Evolutionary conservation across 805 yeast species (phyloP), one percentile per base, ranked within the genome.

Genomic region (Metschnikowia colocasiae): DNA sequence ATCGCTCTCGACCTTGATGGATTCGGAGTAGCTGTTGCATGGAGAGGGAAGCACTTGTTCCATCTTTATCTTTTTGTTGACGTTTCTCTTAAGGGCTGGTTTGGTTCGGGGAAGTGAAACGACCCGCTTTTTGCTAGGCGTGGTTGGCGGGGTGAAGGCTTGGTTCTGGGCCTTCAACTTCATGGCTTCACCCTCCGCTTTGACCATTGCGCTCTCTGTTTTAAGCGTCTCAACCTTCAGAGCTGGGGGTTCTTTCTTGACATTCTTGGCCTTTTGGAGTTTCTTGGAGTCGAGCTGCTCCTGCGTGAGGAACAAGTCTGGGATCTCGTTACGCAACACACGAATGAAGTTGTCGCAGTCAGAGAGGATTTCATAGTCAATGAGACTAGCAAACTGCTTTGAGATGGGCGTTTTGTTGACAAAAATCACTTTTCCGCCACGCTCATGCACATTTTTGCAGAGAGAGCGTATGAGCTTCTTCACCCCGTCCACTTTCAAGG

Each of bases 401-500:
- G 85, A 73, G 8, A 85, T 67, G 1, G 76, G 75, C 1, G 88
- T 84, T 48, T 81, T 81, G 69, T 92, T 92, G 27, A 92, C 74
- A 47, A 88, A 76, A 0, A 92, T 68, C 1, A 90, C 95, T 26
- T 77, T 69, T 0, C 98, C 99, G 18, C 85, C 88, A 31, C 75
- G 76, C n/a, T 79, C 83, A 60, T 86, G 95, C 16, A 91, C 82
- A 16, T 78, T 78, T 51, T 77, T 77, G 40, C 95, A 82, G 51
- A 87, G 63, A 19, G 76, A 75, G 51, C 80, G 78, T 2, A 91
- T 97, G 18, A 92, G 71, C 54, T 79, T 80, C 59, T 82, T 85
- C 40, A 94, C 91, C 1, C 99, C 99, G 54, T 84, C 87, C 10
- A 92, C 98, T 67, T 83, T 87, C 34, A 94, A 71, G 4, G 97